Evolutionary conservation across 495 filamentous ascomycete genomes (phyloP), one percentile per base, ranked within the genome.

Genomic region (Trichoderma parareesei): DNA sequence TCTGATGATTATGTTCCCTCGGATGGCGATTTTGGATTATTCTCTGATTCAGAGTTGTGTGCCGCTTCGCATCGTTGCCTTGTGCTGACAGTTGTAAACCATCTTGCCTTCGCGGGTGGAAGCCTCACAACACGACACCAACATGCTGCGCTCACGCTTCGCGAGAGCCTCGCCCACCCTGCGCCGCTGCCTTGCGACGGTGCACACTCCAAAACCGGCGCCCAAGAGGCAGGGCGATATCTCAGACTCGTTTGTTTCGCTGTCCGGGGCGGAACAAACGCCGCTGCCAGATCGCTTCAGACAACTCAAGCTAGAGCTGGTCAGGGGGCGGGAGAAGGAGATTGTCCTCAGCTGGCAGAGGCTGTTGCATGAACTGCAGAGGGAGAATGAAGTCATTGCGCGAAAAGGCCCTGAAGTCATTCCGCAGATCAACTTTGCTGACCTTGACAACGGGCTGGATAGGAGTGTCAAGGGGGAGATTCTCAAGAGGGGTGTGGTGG

Each of bases 221-320:
- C 43, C 38, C 10, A 81, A 80, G 68, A 71, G 76, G 9, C 77
- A 79, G 64, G 92, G 92, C 5, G 88, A 94, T 71, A 96, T 96
- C 61, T 91, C 90, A 0, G 89, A 89, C 65, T 84, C 91, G 6
- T 96, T 96, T 65, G 88, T 88, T 3, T 92, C 89, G 18, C 79
- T 96, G 38, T 90, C 89, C 0, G 89, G 90, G 14, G 79, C 81
- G 40, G 74, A 82, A 20, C 79, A 83, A 5, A 71, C 82, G 48
- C 88, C 89, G 5, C 80, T 96, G 1, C 87, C 89, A 0, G 72
- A 83, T 48, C 82, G 91, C 5, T 97, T 91, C 70, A 85, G 85
- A 27, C 79, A 88, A n/a, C 77, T 94, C n/a, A 97, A 96, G 69
- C 69, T 70, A 9, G 71, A 77, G 4, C 77, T 93, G 3, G 85